These are phyloP conservation scores for Pestalotiopsis sp. DNA, from an alignment of 2,329 filamentous ascomycete genomes.

Conservation along the genomic window DNA sequence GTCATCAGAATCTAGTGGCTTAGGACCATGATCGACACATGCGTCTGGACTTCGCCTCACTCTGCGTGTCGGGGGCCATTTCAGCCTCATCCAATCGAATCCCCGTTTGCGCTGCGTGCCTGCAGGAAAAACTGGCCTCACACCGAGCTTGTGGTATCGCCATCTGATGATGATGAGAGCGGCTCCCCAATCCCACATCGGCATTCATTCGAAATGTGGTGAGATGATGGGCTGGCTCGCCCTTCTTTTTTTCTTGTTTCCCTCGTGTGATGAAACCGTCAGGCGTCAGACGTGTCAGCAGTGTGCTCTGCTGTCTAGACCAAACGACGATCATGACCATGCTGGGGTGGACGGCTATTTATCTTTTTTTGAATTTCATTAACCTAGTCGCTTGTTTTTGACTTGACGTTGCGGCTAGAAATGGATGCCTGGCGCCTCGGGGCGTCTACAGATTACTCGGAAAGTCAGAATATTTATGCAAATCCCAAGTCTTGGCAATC, in stretches of 20 bases:
- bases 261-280: slow-evolving; percentile 8
- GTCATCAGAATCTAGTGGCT: slow-evolving; percentile 12
- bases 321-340: slow-evolving; percentile 2
- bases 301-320: too few species aligned
- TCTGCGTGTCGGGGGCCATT: slow-evolving; percentile 3
- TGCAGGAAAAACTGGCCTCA: not conserved
- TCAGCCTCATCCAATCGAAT: slow-evolving; percentile 7
- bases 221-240: not conserved
- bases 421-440: not conserved
- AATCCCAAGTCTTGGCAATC: too few species aligned
- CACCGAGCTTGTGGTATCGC: not conserved
- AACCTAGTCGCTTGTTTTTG: not conserved
- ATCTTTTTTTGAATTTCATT: not conserved
- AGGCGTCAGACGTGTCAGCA: not conserved
- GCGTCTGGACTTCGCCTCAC: slow-evolving; percentile 9
- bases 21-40: slow-evolving; percentile 13
- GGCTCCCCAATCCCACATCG: not conserved
- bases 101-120: slow-evolving; percentile 3
- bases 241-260: not conserved
- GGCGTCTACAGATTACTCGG: not conserved
- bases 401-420: not conserved
- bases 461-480: not conserved
- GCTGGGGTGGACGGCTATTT: not conserved
- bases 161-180: not conserved
- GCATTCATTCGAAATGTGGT: slow-evolving; percentile 3